Conservation (phyloP, 768 basidiomycete species). For the Zangia roseola region DNA sequence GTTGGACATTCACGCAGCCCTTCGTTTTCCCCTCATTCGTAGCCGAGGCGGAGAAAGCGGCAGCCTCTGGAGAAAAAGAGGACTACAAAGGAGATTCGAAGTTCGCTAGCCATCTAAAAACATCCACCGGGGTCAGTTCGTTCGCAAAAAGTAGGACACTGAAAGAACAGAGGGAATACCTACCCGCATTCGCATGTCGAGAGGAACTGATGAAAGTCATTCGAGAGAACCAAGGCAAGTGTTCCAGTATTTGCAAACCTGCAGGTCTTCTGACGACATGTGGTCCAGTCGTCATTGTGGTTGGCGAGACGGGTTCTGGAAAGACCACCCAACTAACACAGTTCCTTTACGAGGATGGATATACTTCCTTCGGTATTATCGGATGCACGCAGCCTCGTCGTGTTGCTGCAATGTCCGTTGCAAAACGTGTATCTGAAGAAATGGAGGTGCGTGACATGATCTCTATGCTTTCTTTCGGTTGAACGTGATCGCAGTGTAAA, state of each 20-base stretch:
- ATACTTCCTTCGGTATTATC: constrained; percentile 83
- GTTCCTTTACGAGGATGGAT: constrained; percentile 97
- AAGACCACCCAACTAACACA: constrained; percentile 97
- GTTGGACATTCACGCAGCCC: constrained; percentile 80
- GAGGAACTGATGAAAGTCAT: constrained; percentile 88
- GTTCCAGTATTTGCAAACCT: neutral
- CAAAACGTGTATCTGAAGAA: constrained; percentile 99
- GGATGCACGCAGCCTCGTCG: constrained; percentile 98
- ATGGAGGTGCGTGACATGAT: constrained; percentile 72
- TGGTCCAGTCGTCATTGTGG: constrained; percentile 78
- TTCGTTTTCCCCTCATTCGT: constrained; percentile 35
- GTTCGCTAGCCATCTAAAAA: constrained; percentile 92
- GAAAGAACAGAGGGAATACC: constrained; percentile 93
- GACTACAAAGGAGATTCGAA: constrained; percentile 93
- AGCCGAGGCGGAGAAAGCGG: constrained; percentile 54
- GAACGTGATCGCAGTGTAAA: constrained; percentile 57
- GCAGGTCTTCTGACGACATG: neutral
- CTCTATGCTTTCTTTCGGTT: neutral
- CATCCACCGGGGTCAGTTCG: constrained; percentile 69
- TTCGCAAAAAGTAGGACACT: constrained; percentile 82
- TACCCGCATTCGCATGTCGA: constrained; percentile 96
- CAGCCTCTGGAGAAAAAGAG: constrained; percentile 52
- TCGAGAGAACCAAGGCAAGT: constrained; percentile 90
- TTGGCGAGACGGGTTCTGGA: constrained; percentile 99
- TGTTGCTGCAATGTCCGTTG: constrained; percentile 99